Conservation (phyloP, 1,284 basidiomycete genomes). For the Chalciporus sp. region DNA sequence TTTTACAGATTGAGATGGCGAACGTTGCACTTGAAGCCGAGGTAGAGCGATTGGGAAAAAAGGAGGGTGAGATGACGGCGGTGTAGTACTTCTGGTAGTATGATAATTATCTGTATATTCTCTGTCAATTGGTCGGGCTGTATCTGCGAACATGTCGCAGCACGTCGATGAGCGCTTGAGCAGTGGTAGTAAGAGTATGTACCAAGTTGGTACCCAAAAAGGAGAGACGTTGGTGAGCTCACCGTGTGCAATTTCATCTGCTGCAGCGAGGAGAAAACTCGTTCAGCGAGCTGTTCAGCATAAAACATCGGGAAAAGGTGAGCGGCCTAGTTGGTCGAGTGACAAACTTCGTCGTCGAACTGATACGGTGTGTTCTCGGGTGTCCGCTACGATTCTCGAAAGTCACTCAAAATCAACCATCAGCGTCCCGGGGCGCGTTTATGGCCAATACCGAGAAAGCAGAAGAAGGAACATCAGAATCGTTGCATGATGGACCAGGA, state of each 20-base stretch:
- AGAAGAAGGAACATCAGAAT: constrained; percentile 45
- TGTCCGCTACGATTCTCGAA: constrained; percentile 4
- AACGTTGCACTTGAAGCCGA: constrained; percentile 82
- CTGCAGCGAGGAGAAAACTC: constrained; percentile 15
- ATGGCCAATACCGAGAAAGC: constrained; percentile 67
- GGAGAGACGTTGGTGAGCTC: constrained; percentile 21
- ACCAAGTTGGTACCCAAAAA: constrained; percentile 23
- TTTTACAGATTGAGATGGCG: constrained; percentile 91
- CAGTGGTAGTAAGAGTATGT: not conserved
- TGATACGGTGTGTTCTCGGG: constrained; percentile 7
- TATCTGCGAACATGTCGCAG: not conserved
- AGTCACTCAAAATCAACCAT: constrained; percentile 12
- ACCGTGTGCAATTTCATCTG: constrained; percentile 16
- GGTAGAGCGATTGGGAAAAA: constrained; percentile 56
- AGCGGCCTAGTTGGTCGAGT: not conserved
- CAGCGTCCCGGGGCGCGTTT: constrained; percentile 73
- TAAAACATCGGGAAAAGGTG: constrained; percentile 9
- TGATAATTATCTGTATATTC: not conserved
- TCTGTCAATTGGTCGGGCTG: not conserved
- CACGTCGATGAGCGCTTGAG: not conserved
- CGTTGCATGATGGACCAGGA: constrained; percentile 44
- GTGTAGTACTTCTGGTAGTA: constrained; percentile 27
- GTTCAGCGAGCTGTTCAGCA: constrained; percentile 1
- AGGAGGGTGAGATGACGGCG: constrained; percentile 60
- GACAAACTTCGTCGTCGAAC: not conserved